Evolutionary conservation across 345 rosid species (phyloP), one percentile per base, ranked within the genome.

Genomic region (Brassica incana): DNA sequence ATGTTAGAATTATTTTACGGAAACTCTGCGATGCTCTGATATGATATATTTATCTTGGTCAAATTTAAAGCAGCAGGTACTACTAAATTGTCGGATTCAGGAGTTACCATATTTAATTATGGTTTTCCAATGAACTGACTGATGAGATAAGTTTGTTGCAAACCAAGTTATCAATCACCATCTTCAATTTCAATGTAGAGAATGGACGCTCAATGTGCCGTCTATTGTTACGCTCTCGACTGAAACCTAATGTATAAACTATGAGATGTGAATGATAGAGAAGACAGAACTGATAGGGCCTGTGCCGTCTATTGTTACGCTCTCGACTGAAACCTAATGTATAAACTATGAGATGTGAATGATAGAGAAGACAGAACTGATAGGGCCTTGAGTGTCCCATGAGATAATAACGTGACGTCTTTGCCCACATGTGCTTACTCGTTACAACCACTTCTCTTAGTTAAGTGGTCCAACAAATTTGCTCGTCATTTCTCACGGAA

Each of bases 381-480:
- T 20, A 73, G 68, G 76, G 30, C 29, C 67, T n/a, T 10, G 43
- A 27, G 27, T 63, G 77, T 45, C 62, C 69, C 63, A 48, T 64
- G 62, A 74, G 70, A 74, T 64, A 74, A 74, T 7, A 16, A 43
- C 63, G 60, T 27, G 43, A 62, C 69, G 69, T 63, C 45, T 73
- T 62, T 62, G 43, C 76, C 69, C 61, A 63, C 69, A 62, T 73
- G 76, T 45, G 61, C 63, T 73, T 62, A 5, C 20, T 40, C 76
- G 36, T 72, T 72, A 27, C 68, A 56, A 61, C 67, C 43, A 61
- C 45, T 72, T 40, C 56, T 73, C 6, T 43, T 10, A 60, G 3
- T 7, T 58, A 10, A 62, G 61, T 45, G 77, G 77, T 73, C 77
- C 69, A 73, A 8, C 15, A 30, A 45, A 27, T 27, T 60, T 60